Evolutionary conservation across 371 early-diverging fungal species (phyloP), one percentile per base, ranked within the genome.

Genomic region (Mortierella sp.): DNA sequence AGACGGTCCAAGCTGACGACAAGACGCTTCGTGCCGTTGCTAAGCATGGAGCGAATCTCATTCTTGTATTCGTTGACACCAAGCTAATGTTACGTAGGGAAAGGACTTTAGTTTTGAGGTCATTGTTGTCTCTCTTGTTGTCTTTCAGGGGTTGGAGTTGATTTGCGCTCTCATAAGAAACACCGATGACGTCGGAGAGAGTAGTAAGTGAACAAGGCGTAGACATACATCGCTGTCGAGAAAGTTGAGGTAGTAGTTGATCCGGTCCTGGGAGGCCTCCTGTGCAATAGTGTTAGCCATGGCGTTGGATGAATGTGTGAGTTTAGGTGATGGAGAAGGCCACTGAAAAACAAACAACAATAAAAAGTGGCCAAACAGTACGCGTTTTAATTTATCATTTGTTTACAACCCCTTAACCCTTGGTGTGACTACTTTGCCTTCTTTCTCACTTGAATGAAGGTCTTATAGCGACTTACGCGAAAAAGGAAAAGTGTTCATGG

Each of bases 1-100:
- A 99, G 82, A 80, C 96, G 93, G 89, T 99, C 97, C 72, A 99
- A 88, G 81, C 96, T 97, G 81, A 99, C 93, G 26, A 98, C 91
- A 58, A 98, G 88, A 26, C 99, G 92, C 38, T 93, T 91, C 70
- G 92, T 88, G 8, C 90, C 91, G 14, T 83, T 89, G n/a, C 89
- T 85, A 52, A 97, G 72, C 93, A 97, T 90, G 72, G 89, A 89
- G 44, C 89, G 89, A 76, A 98, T 93, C 81, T 92, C 90, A 63
- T 92, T 90, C 80, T 91, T 92, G 86, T 97, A 90, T 80, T 91
- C 90, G 47, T 77, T 79, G 50, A 84, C 82, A n/a, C 89, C 88
- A 73, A 88, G 87, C 88, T 86, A 80, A 28, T 81, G 11, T 21
- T 70, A 38, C 38, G 72, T 19, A 34, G 16, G 14, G 31, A 45